A percentile compares a stretch with the other conserved stretches of the same genome.
Conservation (phyloP, 805 yeast species). For the Saturnispora bothae region DNA sequence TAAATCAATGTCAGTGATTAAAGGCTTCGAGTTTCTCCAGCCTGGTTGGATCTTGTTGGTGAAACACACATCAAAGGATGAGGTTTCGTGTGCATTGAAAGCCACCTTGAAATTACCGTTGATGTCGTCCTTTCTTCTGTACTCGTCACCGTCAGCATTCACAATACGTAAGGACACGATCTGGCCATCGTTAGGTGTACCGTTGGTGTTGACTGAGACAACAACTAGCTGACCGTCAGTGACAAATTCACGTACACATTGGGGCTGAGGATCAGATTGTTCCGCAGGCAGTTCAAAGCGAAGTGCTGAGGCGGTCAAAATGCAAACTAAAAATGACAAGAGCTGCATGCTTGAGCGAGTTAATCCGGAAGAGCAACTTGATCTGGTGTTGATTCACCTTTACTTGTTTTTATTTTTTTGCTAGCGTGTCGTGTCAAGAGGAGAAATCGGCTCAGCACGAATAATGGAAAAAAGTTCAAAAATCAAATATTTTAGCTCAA, state of each 20-base stretch:
- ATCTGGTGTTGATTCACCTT: too few species aligned
- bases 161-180: slow-evolving; percentile 51
- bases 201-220: slow-evolving; percentile 65
- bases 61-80: slow-evolving; percentile 88
- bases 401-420: too few species aligned
- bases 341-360: too few species aligned
- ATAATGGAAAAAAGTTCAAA: too few species aligned
- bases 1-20: slow-evolving; percentile 67
- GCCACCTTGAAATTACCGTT: slow-evolving; percentile 65
- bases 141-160: slow-evolving; percentile 80
- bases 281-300: slow-evolving; percentile 26
- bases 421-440: too few species aligned
- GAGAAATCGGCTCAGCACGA: too few species aligned
- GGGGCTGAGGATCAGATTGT: slow-evolving; percentile 33
- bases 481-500: too few species aligned
- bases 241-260: slow-evolving; percentile 90
- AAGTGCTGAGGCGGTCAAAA: slow-evolving; percentile 14
- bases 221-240: slow-evolving; percentile 79
- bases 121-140: slow-evolving; percentile 66
- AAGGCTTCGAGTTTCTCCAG: slow-evolving; percentile 25
- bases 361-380: too few species aligned
- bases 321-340: neutral
- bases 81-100: slow-evolving; percentile 72
- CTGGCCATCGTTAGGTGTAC: slow-evolving; percentile 82
- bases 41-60: slow-evolving; percentile 44